A percentile compares a stretch with the other conserved stretches of the same genome.
Evolutionary conservation across 2,329 filamentous ascomycete species (phyloP).

Genomic region (Alternaria sp.): DNA sequence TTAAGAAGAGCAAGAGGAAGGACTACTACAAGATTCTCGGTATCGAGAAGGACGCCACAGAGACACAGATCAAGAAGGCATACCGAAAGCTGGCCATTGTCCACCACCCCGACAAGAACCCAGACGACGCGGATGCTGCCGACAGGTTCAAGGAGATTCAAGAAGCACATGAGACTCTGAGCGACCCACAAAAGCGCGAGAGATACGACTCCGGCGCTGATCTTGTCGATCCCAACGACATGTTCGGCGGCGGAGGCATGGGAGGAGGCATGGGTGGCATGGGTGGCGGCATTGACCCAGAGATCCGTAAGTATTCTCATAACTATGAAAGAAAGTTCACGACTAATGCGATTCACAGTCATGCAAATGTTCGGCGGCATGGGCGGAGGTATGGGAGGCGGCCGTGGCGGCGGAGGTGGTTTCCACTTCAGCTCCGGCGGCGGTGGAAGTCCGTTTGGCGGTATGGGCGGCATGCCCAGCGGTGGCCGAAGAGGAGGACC

Average conservation of each 20-base stretch:
- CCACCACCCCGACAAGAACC: slow-evolving; percentile 98
- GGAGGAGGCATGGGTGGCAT: slow-evolving; percentile 56
- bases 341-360: slow-evolving; percentile 30
- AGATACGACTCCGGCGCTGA: slow-evolving; percentile 93
- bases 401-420: slow-evolving; percentile 57
- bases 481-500: slow-evolving; percentile 42
- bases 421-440: slow-evolving; percentile 50
- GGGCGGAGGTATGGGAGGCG: slow-evolving; percentile 57
- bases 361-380: slow-evolving; percentile 54
- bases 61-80: slow-evolving; percentile 91
- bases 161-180: slow-evolving; percentile 95
- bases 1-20: slow-evolving; percentile 97
- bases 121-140: slow-evolving; percentile 80
- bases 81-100: slow-evolving; percentile 94
- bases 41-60: slow-evolving; percentile 82
- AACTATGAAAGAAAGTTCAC: neutral
- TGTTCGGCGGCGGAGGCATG: slow-evolving; percentile 68
- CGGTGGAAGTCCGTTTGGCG: slow-evolving; percentile 47
- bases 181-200: slow-evolving; percentile 90
- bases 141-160: slow-evolving; percentile 97
- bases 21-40: slow-evolving; percentile 99
- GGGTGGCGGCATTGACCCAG: slow-evolving; percentile 55
- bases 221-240: slow-evolving; percentile 84
- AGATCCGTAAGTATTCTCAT: slow-evolving; percentile 37
- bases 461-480: slow-evolving; percentile 45